phyloP scores from a whole-genome alignment of 306 rosid species.

The Gastrolobium bilobum region DNA sequence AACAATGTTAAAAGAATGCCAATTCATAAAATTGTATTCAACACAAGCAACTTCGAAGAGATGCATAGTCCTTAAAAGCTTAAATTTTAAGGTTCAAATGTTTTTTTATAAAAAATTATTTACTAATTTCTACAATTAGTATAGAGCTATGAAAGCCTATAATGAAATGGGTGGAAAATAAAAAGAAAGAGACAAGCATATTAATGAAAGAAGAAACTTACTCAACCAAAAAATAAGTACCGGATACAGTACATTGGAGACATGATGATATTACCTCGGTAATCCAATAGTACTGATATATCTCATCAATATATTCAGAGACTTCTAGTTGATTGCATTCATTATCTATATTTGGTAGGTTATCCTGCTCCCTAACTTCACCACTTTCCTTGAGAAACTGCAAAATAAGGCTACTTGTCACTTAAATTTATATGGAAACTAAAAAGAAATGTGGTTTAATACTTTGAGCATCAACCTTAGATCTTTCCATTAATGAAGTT shows the following conservation, averaged over 20 bases:
- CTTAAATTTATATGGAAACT: constrained; percentile 22
- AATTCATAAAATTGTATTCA: constrained; percentile 16
- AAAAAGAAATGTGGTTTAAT: constrained; percentile 29
- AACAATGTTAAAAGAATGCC: neutral
- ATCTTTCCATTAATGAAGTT: constrained; percentile 66
- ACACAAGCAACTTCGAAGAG: constrained; percentile 25
- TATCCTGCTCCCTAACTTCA: constrained; percentile 56
- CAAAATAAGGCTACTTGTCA: constrained; percentile 47
- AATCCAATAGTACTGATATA: constrained; percentile 85
- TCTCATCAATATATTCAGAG: constrained; percentile 84
- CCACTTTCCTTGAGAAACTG: constrained; percentile 74
- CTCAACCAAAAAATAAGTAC: neutral
- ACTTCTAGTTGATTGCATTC: constrained; percentile 85
- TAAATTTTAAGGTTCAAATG: constrained; percentile 12
- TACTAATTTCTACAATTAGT: constrained; percentile 15
- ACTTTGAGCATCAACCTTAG: constrained; percentile 69
- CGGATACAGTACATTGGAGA: constrained; percentile 13
- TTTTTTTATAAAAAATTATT: neutral
- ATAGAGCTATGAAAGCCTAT: neutral
- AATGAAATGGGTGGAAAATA: constrained; percentile 2
- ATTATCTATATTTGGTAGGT: constrained; percentile 80
- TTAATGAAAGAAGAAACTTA: constrained; percentile 17
- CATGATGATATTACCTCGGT: constrained; percentile 68
- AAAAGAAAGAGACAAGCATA: constrained; percentile 24
- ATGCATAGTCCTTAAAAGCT: constrained; percentile 12